A percentile compares a stretch with the other conserved stretches of the same genome.
These are phyloP conservation scores for Sporopachydermia quercuum DNA, from an alignment of 805 yeast genomes.

Conservation along the genomic window DNA sequence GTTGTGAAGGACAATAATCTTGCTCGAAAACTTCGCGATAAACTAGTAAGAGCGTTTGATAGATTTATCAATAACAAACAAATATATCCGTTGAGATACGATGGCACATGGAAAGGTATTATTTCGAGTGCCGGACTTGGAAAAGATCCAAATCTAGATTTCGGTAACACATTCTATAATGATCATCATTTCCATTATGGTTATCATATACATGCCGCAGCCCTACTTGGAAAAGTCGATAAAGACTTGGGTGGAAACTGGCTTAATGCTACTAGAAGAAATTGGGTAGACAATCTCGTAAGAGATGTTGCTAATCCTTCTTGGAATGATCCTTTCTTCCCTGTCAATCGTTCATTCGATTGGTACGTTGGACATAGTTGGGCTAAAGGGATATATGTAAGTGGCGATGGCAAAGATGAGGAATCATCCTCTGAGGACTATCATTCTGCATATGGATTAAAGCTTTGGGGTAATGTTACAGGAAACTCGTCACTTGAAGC, in stretches of 20 bases:
- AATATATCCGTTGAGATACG: constrained; percentile 61
- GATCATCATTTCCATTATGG: constrained; percentile 88
- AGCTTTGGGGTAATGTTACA: constrained; percentile 49
- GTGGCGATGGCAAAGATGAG: constrained; percentile 58
- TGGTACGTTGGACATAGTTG: constrained; percentile 65
- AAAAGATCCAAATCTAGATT: constrained; percentile 42
- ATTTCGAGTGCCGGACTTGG: constrained; percentile 50
- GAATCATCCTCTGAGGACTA: constrained; percentile 62
- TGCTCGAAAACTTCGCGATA: constrained; percentile 35
- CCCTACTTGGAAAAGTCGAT: constrained; percentile 59
- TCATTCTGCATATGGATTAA: constrained; percentile 53
- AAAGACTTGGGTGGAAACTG: constrained; percentile 34
- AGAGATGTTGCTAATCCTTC: constrained; percentile 59
- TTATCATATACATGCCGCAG: constrained; percentile 72
- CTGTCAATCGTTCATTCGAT: constrained; percentile 51
- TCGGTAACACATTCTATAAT: constrained; percentile 64
- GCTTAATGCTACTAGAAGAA: constrained; percentile 28
- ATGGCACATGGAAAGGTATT: constrained; percentile 64
- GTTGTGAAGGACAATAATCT: constrained; percentile 42
- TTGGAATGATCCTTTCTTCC: constrained; percentile 36
- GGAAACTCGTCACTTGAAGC: constrained; percentile 37
- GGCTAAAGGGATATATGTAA: constrained; percentile 52
- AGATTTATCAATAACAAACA: constrained; percentile 61
- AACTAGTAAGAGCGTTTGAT: constrained; percentile 51
- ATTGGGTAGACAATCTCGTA: constrained; percentile 45